Evolutionary conservation across 2,329 filamentous ascomycete species (phyloP), one percentile per base, ranked within the genome.

Genomic region (Ciborinia camelliae): DNA sequence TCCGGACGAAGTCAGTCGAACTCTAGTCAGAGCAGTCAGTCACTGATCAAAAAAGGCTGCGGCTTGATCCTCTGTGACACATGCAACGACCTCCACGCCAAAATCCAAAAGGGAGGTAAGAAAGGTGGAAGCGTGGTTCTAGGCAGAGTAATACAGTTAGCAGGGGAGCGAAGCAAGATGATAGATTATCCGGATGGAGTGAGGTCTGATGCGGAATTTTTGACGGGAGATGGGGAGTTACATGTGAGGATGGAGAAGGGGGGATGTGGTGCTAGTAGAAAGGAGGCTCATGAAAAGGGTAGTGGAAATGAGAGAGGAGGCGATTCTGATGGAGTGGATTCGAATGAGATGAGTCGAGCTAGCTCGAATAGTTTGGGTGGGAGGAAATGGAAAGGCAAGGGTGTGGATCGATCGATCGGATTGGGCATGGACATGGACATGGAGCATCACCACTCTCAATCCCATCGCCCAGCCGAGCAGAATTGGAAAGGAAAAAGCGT

Each of bases 51-150:
- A 1, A 32, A 65, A 9, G 69, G 70, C 0, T 74, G 73, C 32
- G 72, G 73, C 2, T 57, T 74, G 0, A 41, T 64, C 3, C 67
- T 74, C 3, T 74, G 73, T 50, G 45, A 61, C 7, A 63, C 52
- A 14, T 72, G 71, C 32, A 12, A 60, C 5, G 58, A 63, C 10
- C 30, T 54, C 7, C 51, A n/a, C 26, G 18, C 20, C 30, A 67
- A 66, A 20, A 15, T 58, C 23, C 30, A 48, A 18, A 63, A 39
- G 32, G 52, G 39, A 15, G 52, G 26, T 4, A 63, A 23, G 52
- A 48, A 26, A 39, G 51, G 61, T 1, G 35, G 48, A 12, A 43
- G 15, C 3, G 35, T 15, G 26, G 51, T 45, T 18, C n/a, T 64
- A 14, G 47, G 35, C 1, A 41, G 47, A 23, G 47, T 64, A 0